Evolutionary conservation across 371 early-diverging fungal genomes (phyloP), one percentile per base, ranked within the genome.

Genomic region (Rhizomucor pusillus): DNA sequence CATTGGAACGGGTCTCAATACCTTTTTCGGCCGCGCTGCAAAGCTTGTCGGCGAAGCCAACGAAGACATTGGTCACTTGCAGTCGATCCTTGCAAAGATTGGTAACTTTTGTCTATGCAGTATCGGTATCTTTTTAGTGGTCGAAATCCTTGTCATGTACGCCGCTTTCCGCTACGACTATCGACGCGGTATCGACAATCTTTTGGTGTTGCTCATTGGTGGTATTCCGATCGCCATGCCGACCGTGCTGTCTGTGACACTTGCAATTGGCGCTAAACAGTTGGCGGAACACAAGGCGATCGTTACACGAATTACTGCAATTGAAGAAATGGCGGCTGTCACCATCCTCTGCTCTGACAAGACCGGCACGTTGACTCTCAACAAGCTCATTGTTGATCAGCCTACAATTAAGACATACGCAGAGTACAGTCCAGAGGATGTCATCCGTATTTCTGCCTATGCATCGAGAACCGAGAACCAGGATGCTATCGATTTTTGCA

Each of bases 311-410:
- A 84, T 95, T 54, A 84, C 89, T 25, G 87, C 88, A 25, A 91
- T 94, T 50, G 97, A 97, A 77, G 92, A 92, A 54, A 82, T 97
- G 66, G 95, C 95, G n/a, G 91, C 91, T 60, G 92, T 92, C 48
- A 86, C 87, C 52, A 90, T 94, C 52, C 90, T 97, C 57, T 94
- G 95, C 81, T 90, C 92, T 13, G 97, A 95, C 77, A 97, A 97
- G 83, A 97, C 97, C 11, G 97, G 97, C 50, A 97, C 97, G 13
- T 76, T 97, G 55, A 97, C 97, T 45, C 85, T 91, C 50, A 94
- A 94, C 84, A 88, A 92, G 79, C 86, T 94, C 77, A 82, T 76
- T 60, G 87, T 92, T 48, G 80, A 80, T 58, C 66, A 73, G 54
- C 70, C 79, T 43, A 73, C 82, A 52, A 74, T 85, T 70, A 83